These are phyloP conservation scores for Clohesyomyces aquaticus DNA, from an alignment of 495 filamentous ascomycete genomes.

Conservation along the genomic window DNA sequence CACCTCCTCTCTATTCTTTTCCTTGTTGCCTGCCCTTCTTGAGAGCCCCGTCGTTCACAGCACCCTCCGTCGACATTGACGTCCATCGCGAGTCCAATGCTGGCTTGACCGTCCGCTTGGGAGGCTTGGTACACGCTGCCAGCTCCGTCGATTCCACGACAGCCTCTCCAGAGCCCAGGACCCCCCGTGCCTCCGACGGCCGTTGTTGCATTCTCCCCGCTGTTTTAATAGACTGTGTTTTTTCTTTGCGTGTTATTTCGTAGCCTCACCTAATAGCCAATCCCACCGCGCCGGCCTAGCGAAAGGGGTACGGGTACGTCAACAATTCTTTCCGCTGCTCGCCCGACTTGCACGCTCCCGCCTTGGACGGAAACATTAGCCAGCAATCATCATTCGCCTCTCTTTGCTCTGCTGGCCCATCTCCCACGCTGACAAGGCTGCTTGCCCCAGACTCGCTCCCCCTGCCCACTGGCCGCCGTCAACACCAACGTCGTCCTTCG, in stretches of 20 bases:
- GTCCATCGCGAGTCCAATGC: slow-evolving; percentile 37
- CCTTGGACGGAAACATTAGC: not conserved
- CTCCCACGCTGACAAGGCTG: slow-evolving; percentile 4
- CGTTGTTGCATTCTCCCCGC: slow-evolving; percentile 35
- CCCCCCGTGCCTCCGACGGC: slow-evolving; percentile 22
- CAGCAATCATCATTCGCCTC: not conserved
- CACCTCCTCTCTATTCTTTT: slow-evolving; percentile 35
- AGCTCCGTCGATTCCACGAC: slow-evolving; percentile 40
- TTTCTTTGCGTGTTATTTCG: slow-evolving; percentile 15
- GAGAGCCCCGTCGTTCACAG: slow-evolving; percentile 15
- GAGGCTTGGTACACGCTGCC: slow-evolving; percentile 44
- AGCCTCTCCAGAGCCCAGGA: slow-evolving; percentile 33
- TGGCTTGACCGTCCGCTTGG: slow-evolving; percentile 39
- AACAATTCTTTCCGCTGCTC: slow-evolving; percentile 16
- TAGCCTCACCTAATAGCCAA: slow-evolving; percentile 30
- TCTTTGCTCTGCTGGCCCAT: not conserved
- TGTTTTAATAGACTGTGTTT: slow-evolving; percentile 38
- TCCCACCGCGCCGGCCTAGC: not conserved
- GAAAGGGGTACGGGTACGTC: slow-evolving; percentile 43
- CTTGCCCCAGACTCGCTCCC: slow-evolving; percentile 6
- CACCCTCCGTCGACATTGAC: slow-evolving; percentile 31
- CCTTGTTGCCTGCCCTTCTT: slow-evolving; percentile 27
- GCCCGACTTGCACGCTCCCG: slow-evolving; percentile 2
- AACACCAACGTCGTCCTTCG: slow-evolving; percentile 4
- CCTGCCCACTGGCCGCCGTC: slow-evolving; percentile 10